Base-by-base conservation (phyloP, 2,329 filamentous ascomycete genomes). In the Aureobasidium pullulans region DNA sequence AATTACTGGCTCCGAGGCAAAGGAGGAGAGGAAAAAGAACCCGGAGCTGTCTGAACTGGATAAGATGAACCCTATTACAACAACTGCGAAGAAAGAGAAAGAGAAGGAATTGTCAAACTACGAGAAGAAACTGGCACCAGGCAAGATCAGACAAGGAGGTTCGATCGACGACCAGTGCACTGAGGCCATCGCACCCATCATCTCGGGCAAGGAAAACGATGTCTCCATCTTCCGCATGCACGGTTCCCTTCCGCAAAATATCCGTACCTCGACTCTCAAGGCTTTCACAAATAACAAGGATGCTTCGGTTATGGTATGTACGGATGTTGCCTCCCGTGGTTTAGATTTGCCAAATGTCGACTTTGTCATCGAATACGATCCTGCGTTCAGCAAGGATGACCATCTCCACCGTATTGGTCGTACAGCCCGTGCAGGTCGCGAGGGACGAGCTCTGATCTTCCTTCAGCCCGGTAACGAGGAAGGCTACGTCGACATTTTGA, bases 291-390 rank as follows among this genome's bases (percentile, higher is more conserved):
- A 81, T 43, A 88, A 85, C 70, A 84, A 81, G 31, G 83, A 89
- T 19, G 87, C 93, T 0, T 87, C 88, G 0, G 84, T 99, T 3
- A 82, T 99, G 15, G 83, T 99, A 64, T 96, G 92, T 66, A 99
- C 94, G 1, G 94, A 99, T 69, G 94, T 99, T 53, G 90, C 94
- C 11, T 94, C 94, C 19, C 90, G 94, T 69, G 94, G 94, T 76
- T 85, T 99, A 43, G 94, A 99, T 78, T 84, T 99, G 15, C 93
- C 93, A 0, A 93, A 94, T 53, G 90, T 99, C 54, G 94, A 99
- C 71, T 81, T 96, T 19, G 91, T 99, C 52, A 83, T 99, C 60
- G 94, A 99, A 72, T 97, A 96, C 70, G 94, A 99, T 70, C 92
- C 94, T 0, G 90, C 94, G 2, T 97, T 97, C 74, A 90, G 88